Base-by-base conservation (phyloP, 768 basidiomycete genomes). In the Tephrocybe rancida region DNA sequence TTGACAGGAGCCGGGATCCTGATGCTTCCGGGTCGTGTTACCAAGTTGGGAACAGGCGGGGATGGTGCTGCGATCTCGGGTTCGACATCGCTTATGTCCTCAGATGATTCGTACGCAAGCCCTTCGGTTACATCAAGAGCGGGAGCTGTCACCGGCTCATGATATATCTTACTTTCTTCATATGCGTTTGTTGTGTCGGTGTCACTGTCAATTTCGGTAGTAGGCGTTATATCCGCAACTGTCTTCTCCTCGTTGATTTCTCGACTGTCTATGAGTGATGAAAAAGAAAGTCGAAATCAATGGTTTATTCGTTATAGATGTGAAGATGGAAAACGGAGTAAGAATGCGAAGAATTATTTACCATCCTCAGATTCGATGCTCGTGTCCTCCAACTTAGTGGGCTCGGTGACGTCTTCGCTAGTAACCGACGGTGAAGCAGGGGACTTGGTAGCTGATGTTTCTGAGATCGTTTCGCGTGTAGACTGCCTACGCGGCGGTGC, bases 241-340 rank as follows among this genome's bases (percentile, higher is more conserved):
- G 37, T 30, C 44, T 29, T 42, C 48, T 43, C 50, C 44, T 43
- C 52, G 50, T 27, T 50, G 47, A 50, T 24, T 48, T 55, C 32
- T 39, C 35, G 54, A 56, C 45, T 42, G 57, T 58, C 60, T 63
- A 61, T 42, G 47, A 44, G 41, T 37, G 24, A 51, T 35, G 39
- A 41, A 55, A 58, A 55, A 54, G 26, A 41, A 19, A 52, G 44
- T 43, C 30, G 47, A 30, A 66, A 72, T 70, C 69, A 73, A 72
- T 58, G 38, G 58, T 63, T 56, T 53, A 57, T 64, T 63, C 50
- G 49, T 44, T 52, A 44, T 55, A 50, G 44, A 34, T 48, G 42
- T 45, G 50, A 50, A 60, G 47, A 63, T 44, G 55, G 44, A 55
- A 52, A 55, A 60, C n/a, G 63, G 51, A 52, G 16, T 45, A 45